Evolutionary conservation across 495 filamentous ascomycete species (phyloP), one percentile per base, ranked within the genome.

Genomic region (Neurospora sp.): DNA sequence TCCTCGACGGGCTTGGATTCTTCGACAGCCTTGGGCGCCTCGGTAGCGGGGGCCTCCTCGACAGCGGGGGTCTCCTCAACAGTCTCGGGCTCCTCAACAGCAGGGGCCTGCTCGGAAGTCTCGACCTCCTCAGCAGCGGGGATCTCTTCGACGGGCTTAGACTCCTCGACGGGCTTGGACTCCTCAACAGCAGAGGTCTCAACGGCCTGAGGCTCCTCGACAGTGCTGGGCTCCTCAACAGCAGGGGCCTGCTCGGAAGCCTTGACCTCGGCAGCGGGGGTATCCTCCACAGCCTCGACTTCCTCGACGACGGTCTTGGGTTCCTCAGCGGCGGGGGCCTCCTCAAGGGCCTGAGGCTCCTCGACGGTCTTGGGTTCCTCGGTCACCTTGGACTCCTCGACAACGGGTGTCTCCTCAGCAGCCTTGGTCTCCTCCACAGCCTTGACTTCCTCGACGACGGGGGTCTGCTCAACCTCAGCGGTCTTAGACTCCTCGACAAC

Each of bases 21-120:
- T 31, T 72, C 73, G 16, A 74, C 71, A 31, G 70, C 40, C 31
- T 69, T 69, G 69, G 74, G 14, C 38, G 74, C 69, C 68, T 77
- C 74, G 12, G 59, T 39, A 35, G 31, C 37, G 27, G 46, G 59
- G 16, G 16, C 72, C 73, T 53, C 42, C 73, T 71, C 70, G 27
- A 38, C 48, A 31, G 72, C 16, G 71, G 22, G 38, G 37, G 59
- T 14, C 38, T 74, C 70, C 20, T 46, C 70, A 65, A 59, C 37
- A n/a, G 69, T 65, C 39, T 74, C 61, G 20, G 20, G 41, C 2
- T 74, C 72, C 10, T 74, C 72, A 22, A 20, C 44, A 72, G 22
- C 20, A 16, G 75, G 22, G 11, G 38, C 31, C 61, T 69, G 68
- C 39, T 69, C 44, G 68, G 39, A 5, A 3, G 39, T 10, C 22